phyloP scores from a whole-genome alignment of 148 eudicot genomes.

The Diospyros kaki region DNA sequence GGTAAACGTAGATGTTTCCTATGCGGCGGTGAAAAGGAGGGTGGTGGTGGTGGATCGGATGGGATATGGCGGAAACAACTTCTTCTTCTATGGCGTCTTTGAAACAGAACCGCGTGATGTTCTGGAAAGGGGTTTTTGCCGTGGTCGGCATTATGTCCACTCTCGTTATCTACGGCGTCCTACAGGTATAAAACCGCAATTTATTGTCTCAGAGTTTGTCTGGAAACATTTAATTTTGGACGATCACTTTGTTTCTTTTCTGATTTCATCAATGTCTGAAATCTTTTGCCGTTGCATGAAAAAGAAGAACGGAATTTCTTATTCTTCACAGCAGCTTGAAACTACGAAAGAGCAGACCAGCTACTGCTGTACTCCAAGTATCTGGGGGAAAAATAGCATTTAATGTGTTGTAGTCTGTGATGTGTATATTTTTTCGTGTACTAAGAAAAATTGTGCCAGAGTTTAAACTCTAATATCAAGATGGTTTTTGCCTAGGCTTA shows the following conservation, averaged over 20 bases:
- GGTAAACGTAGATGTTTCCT: neutral
- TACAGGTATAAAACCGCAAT: slow-evolving; percentile 42
- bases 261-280: neutral
- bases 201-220: neutral
- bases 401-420: neutral
- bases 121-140: slow-evolving; percentile 54
- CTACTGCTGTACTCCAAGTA: neutral
- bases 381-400: neutral
- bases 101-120: slow-evolving; percentile 31
- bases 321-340: neutral
- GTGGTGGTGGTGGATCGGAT: slow-evolving; percentile 20
- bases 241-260: neutral
- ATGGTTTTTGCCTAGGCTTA: neutral
- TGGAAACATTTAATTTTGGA: neutral
- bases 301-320: neutral
- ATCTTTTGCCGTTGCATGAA: neutral
- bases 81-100: slow-evolving; percentile 11
- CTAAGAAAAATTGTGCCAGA: neutral
- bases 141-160: slow-evolving; percentile 79
- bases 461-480: neutral
- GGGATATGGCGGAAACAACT: slow-evolving; percentile 32
- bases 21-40: neutral
- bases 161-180: slow-evolving; percentile 72
- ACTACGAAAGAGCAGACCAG: neutral
- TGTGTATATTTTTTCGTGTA: neutral